Conservation (phyloP, 2,329 filamentous ascomycete genomes). For the Macrophomina pseudophaseolina region DNA sequence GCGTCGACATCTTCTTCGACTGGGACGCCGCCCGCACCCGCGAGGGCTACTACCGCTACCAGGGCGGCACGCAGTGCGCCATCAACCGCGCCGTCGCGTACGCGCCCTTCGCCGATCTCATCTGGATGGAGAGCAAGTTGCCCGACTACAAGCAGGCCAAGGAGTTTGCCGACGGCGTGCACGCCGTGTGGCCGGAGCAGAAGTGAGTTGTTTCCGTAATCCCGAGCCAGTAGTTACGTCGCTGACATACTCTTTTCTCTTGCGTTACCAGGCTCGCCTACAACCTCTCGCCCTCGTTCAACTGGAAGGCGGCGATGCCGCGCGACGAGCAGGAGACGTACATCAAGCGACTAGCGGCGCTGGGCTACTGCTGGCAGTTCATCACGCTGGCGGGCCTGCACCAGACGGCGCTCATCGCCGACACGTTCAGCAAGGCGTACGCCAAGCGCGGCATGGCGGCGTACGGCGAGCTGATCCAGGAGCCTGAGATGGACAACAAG, state of each 20-base stretch:
- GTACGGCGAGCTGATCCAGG: constrained; percentile 96
- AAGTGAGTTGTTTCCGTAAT: constrained; percentile 66
- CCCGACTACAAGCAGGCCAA: constrained; percentile 90
- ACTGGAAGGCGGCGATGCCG: constrained; percentile 98
- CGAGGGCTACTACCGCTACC: constrained; percentile 93
- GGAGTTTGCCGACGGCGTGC: constrained; percentile 92
- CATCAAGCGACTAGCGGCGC: constrained; percentile 81
- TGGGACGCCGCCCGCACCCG: constrained; percentile 93
- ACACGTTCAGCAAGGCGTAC: constrained; percentile 86
- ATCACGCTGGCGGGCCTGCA: constrained; percentile 98
- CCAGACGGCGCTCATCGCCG: constrained; percentile 89
- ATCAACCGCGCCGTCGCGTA: constrained; percentile 90
- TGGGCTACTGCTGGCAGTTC: constrained; percentile 99
- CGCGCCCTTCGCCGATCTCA: constrained; percentile 90
- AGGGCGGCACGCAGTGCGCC: constrained; percentile 89
- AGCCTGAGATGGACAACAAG: constrained; percentile 89
- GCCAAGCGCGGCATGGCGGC: constrained; percentile 87
- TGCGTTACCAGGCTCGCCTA: constrained; percentile 74
- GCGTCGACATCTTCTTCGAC: constrained; percentile 85
- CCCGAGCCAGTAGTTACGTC: constrained; percentile 9
- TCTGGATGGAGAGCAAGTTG: constrained; percentile 99
- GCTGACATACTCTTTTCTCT: background rate
- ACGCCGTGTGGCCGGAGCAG: constrained; percentile 93
- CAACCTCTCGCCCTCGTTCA: constrained; percentile 98
- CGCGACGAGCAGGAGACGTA: constrained; percentile 94